Base-by-base conservation (phyloP, 352 stramenopile genomes). In the Globisporangium carolinianum region DNA sequence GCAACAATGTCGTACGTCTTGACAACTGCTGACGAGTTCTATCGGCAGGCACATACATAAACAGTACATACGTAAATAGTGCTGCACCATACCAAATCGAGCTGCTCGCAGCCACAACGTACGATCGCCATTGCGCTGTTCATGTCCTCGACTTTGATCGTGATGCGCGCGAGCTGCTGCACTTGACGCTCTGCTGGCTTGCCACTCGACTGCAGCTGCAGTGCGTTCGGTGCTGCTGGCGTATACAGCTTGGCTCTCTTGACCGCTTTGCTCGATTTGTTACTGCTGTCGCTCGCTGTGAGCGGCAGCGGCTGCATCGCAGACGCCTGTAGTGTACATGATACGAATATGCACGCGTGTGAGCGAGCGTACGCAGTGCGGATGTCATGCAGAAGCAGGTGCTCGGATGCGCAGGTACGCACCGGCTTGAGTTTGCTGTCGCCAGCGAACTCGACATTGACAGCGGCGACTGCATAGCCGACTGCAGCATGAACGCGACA, bases 1-100 rank as follows among this genome's bases (percentile, higher is more conserved):
- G 85, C 85, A n/a, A 94, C 75, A 7, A 94, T 53, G 46, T 93
- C 83, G 63, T 90, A 94, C 53, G 68, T 62, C 58, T 89, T 88
- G 42, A 90, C 62, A 6, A 74, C 67, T 14, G 72, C 57, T 36
- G 75, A 87, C 35, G 58, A 61, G 51, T 75, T 72, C 83, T 91
- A 5, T 5, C 36, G 36, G 15, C 11, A 6, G 7, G 35, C 4
- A 17, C 6, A 11, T 39, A 10, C 11, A 24, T 39, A 39, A 57
- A 17, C 15, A n/a, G 17, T 12, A 51, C 24, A 52, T 38, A 41
- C 3, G 1, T 17, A 24, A 17, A 49, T 49, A 17, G 17, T 11
- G 14, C 24, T 32, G 24, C 24, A 32, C 24, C 24, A 32, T 32
- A 32, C 24, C 24, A 32, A 32, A 32, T 3, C 24, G 24, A 32